Conservation (phyloP, 306 rosid species). For the Cucumis hystrix region DNA sequence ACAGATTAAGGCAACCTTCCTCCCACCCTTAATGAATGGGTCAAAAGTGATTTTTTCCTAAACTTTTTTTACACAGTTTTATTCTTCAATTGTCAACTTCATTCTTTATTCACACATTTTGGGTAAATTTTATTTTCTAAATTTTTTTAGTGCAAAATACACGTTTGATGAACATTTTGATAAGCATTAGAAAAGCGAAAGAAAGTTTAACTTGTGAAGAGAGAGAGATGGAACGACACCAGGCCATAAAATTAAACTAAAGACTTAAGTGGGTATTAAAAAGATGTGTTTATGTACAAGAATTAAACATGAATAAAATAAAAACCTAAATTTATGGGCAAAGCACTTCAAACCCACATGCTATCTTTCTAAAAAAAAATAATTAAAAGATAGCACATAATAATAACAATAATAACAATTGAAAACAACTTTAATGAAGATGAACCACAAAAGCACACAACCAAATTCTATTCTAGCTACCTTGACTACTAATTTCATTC, state of each 20-base stretch:
- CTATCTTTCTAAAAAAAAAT: not conserved
- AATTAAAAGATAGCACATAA: not conserved
- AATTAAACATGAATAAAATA: not conserved
- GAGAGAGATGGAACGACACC: too few species aligned
- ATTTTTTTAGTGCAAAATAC: too few species aligned
- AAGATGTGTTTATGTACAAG: not conserved
- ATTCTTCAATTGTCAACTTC: too few species aligned
- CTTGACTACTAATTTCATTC: not conserved
- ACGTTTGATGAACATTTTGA: not conserved
- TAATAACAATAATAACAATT: not conserved
- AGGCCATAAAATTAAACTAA: not conserved
- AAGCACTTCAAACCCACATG: conserved; percentile 2
- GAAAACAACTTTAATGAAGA: not conserved
- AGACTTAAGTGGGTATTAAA: not conserved
- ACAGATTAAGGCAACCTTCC: too few species aligned
- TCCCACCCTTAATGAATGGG: too few species aligned
- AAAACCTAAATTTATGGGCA: not conserved
- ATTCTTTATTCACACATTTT: too few species aligned
- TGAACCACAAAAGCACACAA: not conserved
- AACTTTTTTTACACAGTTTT: too few species aligned
- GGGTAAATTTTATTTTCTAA: too few species aligned
- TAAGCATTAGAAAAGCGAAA: not conserved
- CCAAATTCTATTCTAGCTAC: not conserved
- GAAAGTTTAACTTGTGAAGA: not conserved
- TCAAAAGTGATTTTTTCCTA: too few species aligned